Conservation (phyloP, 768 basidiomycete genomes). For the Brasilioporus rufonigricans region DNA sequence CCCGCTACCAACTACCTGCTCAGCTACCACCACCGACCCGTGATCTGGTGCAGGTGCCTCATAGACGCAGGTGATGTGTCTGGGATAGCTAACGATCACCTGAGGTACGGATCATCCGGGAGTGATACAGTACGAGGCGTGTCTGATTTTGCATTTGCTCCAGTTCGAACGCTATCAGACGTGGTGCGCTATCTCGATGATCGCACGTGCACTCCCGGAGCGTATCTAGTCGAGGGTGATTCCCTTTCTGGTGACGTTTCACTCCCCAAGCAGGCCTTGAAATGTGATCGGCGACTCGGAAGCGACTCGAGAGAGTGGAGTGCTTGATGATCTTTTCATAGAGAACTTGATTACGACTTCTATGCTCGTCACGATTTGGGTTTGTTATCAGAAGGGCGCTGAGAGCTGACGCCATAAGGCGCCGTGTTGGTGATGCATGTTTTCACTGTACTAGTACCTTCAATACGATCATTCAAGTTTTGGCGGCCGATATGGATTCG, state of each 20-base stretch:
- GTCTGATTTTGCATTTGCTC: conserved; percentile 24
- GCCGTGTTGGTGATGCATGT: not conserved
- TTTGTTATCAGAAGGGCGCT: not conserved
- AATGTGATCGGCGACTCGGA: not conserved
- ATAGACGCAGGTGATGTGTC: conserved; percentile 18
- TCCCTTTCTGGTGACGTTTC: conserved; percentile 13
- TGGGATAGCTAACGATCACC: conserved; percentile 11
- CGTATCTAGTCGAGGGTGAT: conserved; percentile 6
- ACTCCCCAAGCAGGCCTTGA: conserved; percentile 12
- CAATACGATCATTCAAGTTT: not conserved
- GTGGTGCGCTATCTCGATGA: conserved; percentile 21
- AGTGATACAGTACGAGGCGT: conserved; percentile 17
- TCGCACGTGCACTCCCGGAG: conserved; percentile 17
- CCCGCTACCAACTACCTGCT: conserved; percentile 20
- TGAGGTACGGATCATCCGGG: conserved; percentile 28
- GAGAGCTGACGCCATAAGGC: conserved; percentile 3
- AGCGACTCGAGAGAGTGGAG: not conserved
- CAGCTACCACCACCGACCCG: conserved; percentile 17
- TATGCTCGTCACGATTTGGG: not conserved
- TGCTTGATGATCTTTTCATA: not conserved
- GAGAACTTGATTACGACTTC: not conserved
- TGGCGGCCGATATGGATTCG: not conserved
- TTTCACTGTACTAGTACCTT: conserved; percentile 7
- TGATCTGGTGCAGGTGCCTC: not conserved
- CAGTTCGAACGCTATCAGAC: conserved; percentile 25